These are phyloP conservation scores for Porogramme epimiltina DNA, from an alignment of 1,284 basidiomycete species.

Conservation along the genomic window DNA sequence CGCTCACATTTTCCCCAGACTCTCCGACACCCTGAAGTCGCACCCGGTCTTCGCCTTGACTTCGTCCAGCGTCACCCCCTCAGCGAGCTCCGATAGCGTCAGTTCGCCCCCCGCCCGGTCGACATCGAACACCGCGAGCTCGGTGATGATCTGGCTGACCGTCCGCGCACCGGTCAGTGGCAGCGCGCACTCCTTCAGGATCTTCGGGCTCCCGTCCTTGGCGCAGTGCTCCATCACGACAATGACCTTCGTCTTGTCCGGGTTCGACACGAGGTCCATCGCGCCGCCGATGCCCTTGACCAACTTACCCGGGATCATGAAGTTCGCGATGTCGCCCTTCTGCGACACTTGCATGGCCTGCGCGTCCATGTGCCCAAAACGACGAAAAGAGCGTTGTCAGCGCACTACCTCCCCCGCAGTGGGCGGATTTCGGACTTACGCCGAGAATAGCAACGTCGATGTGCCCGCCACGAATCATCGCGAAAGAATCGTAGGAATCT, in stretches of 20 bases:
- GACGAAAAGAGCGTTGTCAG: constrained; percentile 5
- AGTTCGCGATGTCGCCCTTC: constrained; percentile 95
- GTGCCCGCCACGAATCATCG: constrained; percentile 96
- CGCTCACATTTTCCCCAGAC: constrained; percentile 31
- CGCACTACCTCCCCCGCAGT: constrained; percentile 2
- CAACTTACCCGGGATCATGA: constrained; percentile 95
- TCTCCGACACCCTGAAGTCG: constrained; percentile 62
- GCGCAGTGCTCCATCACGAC: constrained; percentile 91
- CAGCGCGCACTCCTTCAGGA: constrained; percentile 80
- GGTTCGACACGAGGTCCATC: constrained; percentile 96
- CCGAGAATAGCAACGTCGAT: constrained; percentile 91
- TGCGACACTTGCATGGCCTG: constrained; percentile 95
- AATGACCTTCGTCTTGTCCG: constrained; percentile 89
- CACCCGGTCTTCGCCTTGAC: constrained; percentile 88
- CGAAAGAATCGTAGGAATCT: constrained; percentile 91
- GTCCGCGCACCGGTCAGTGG: constrained; percentile 88
- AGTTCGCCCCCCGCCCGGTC: constrained; percentile 77
- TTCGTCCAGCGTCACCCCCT: constrained; percentile 84
- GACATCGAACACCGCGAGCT: constrained; percentile 91
- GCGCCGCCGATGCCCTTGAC: constrained; percentile 96
- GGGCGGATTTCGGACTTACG: constrained; percentile 33
- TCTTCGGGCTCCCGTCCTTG: constrained; percentile 90
- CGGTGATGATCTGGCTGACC: constrained; percentile 93
- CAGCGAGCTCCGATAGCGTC: constrained; percentile 80
- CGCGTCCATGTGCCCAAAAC: constrained; percentile 3